Conservation (phyloP, 139 green algal genomes). For the Coelastrella sp. region DNA sequence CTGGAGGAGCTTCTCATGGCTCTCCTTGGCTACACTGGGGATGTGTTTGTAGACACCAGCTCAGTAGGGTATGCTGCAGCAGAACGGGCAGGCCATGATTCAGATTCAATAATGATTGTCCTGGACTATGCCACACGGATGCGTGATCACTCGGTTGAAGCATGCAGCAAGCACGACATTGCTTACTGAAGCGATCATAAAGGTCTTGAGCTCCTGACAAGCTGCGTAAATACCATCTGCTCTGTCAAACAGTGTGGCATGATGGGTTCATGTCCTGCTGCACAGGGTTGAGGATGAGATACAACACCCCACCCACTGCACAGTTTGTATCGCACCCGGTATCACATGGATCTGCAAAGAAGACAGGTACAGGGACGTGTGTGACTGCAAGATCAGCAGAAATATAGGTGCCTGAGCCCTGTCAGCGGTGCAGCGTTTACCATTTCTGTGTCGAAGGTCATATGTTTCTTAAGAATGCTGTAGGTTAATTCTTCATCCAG, state of each 20-base stretch:
- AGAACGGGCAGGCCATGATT: neutral
- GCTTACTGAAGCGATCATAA: too few species aligned
- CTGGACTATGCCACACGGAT: too few species aligned
- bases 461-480: too few species aligned
- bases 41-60: slow-evolving; percentile 80
- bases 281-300: slow-evolving; percentile 26
- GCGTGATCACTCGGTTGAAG: neutral
- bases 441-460: too few species aligned
- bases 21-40: slow-evolving; percentile 81
- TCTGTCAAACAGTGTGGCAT: neutral
- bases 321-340: slow-evolving; percentile 52
- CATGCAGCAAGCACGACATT: neutral
- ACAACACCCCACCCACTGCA: slow-evolving; percentile 42
- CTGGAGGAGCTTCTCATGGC: slow-evolving; percentile 87
- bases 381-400: neutral
- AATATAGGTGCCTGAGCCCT: too few species aligned
- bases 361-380: slow-evolving; percentile 45
- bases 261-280: neutral
- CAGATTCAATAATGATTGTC: too few species aligned
- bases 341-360: slow-evolving; percentile 50
- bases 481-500: too few species aligned
- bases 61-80: neutral
- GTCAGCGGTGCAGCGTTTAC: too few species aligned
- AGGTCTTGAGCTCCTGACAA: too few species aligned
- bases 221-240: too few species aligned